phyloP scores from a whole-genome alignment of 257 asterid species.

The Solanum okadae region DNA sequence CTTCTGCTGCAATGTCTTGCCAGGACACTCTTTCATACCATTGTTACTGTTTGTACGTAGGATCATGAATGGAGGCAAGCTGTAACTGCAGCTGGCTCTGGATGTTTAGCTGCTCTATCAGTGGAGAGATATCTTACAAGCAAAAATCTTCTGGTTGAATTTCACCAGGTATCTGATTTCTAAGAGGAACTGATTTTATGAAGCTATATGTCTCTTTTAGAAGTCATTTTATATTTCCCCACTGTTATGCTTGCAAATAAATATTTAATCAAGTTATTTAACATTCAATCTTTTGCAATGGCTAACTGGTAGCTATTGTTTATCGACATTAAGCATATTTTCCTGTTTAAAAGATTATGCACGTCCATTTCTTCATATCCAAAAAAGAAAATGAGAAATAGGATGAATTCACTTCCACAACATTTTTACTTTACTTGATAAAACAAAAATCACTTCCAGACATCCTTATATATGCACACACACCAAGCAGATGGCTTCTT shows the following conservation, averaged over 20 bases:
- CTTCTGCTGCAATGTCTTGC: neutral
- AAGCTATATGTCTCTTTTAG: neutral
- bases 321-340: neutral
- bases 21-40: neutral
- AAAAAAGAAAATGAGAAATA: neutral
- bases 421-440: neutral
- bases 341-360: neutral
- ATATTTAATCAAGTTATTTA: neutral
- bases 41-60: slow-evolving; percentile 20
- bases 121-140: slow-evolving; percentile 96
- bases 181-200: neutral
- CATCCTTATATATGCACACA: neutral
- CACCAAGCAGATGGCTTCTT: neutral
- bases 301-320: neutral
- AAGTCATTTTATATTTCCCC: neutral
- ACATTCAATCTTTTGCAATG: neutral
- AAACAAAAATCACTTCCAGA: neutral
- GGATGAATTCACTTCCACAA: neutral
- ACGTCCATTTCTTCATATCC: neutral
- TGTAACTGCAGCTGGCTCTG: slow-evolving; percentile 96
- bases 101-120: slow-evolving; percentile 93
- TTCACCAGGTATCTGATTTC: slow-evolving; percentile 71
- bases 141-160: slow-evolving; percentile 69
- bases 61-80: slow-evolving; percentile 99
- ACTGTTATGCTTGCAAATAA: neutral